Conservation (phyloP, 257 asterid species). For the Plantago major region DNA sequence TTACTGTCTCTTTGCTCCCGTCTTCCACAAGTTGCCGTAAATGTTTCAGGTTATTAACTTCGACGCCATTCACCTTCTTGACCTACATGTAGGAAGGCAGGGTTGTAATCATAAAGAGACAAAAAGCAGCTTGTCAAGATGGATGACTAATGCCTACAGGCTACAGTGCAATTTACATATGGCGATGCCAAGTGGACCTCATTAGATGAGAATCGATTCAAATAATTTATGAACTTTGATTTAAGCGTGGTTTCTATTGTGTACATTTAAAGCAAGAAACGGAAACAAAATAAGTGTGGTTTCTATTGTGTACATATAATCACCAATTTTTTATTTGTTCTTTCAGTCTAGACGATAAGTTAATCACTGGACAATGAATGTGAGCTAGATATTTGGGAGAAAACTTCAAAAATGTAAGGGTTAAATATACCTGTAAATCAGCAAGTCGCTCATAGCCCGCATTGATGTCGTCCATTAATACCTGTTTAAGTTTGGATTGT, state of each 20-base stretch:
- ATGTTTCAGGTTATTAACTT: constrained; percentile 79
- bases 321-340: neutral
- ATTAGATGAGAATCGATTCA: too few relatives aligned
- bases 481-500: constrained; percentile 37
- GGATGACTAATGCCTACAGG: neutral
- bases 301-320: too few relatives aligned
- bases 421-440: constrained; percentile 70
- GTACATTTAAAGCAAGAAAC: too few relatives aligned
- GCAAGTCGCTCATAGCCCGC: constrained; percentile 96
- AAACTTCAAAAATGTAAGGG: neutral
- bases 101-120: neutral
- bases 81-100: constrained; percentile 37
- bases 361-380: neutral
- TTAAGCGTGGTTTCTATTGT: too few relatives aligned
- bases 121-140: neutral
- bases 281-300: too few relatives aligned
- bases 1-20: constrained; percentile 39
- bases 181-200: too few relatives aligned
- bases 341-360: neutral
- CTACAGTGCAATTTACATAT: too few relatives aligned
- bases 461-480: constrained; percentile 83
- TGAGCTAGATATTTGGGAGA: neutral
- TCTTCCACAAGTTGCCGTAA: constrained; percentile 76
- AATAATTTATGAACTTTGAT: too few relatives aligned
- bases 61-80: constrained; percentile 75